Conservation (phyloP, 768 basidiomycete genomes). For the button mushroom (Agaricus bisporus) region DNA sequence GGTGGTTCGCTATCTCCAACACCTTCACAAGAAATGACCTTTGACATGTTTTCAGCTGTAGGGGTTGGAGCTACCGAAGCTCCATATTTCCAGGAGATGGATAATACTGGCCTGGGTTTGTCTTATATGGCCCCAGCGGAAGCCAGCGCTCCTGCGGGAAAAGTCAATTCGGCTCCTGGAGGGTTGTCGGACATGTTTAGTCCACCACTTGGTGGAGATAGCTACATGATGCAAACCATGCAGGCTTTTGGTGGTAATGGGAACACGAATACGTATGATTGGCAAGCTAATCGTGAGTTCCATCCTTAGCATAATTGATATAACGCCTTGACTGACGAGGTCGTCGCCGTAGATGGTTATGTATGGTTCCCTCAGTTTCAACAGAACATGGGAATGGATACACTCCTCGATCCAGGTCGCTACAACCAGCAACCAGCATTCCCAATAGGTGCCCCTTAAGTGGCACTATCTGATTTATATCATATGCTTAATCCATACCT, state of each 20-base stretch:
- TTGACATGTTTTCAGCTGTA: constrained; percentile 34
- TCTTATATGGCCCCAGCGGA: constrained; percentile 18
- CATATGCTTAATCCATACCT: background rate
- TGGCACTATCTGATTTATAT: background rate
- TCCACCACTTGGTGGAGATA: constrained; percentile 51
- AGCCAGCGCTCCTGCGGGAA: background rate
- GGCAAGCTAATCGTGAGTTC: constrained; percentile 4
- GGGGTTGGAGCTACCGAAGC: constrained; percentile 11
- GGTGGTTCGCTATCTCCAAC: constrained; percentile 39
- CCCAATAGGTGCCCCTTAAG: background rate
- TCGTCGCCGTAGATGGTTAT: constrained; percentile 21
- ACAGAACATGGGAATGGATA: constrained; percentile 30
- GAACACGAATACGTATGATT: constrained; percentile 48
- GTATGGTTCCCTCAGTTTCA: constrained; percentile 36
- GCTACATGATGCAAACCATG: constrained; percentile 55
- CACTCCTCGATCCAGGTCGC: background rate
- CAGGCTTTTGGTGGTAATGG: constrained; percentile 50
- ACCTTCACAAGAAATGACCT: constrained; percentile 37
- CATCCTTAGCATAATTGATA: background rate
- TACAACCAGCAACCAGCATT: background rate
- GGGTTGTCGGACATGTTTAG: constrained; percentile 38
- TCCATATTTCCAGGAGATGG: constrained; percentile 11
- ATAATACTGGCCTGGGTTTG: constrained; percentile 17
- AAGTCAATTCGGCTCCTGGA: background rate
- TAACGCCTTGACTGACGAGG: background rate